Conservation (phyloP, 805 yeast species). For the Barnettozyma botsteinii region DNA sequence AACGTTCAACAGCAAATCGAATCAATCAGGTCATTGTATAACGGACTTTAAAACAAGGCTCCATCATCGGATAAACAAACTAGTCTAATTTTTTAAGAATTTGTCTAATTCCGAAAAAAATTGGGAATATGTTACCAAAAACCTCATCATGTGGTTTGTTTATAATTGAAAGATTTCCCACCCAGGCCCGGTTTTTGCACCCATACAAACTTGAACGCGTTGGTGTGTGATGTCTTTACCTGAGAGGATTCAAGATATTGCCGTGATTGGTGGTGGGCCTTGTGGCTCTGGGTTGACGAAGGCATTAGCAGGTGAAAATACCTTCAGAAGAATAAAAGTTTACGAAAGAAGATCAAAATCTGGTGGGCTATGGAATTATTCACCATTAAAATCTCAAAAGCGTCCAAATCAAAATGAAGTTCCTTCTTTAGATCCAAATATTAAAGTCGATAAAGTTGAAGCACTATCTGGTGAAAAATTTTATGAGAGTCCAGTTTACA, state of each 20-base stretch:
- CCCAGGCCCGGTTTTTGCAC: too few relatives aligned
- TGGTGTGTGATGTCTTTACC: background rate
- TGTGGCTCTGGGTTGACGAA: conserved; percentile 62
- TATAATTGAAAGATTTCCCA: background rate
- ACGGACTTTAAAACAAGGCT: background rate
- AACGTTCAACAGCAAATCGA: too few relatives aligned
- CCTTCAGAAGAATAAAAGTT: conserved; percentile 43
- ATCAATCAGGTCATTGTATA: background rate
- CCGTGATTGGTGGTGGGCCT: conserved; percentile 78
- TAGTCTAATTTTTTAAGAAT: background rate
- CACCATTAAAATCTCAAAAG: conserved; percentile 13
- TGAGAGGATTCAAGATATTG: conserved; percentile 31
- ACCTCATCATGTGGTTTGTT: background rate
- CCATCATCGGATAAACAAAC: background rate
- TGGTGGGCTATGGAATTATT: conserved; percentile 81
- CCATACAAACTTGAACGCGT: too few relatives aligned
- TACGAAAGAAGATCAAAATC: conserved; percentile 52
- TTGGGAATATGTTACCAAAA: too few relatives aligned
- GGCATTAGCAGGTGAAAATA: conserved; percentile 49
- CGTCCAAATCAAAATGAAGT: conserved; percentile 10
- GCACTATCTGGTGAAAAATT: conserved; percentile 24
- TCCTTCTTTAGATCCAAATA: conserved; percentile 28
- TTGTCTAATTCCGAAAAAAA: background rate
- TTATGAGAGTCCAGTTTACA: conserved; percentile 56
- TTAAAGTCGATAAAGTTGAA: conserved; percentile 15